Conservation (phyloP, 1,139 yeast genomes). For the Taiozyma sp. region DNA sequence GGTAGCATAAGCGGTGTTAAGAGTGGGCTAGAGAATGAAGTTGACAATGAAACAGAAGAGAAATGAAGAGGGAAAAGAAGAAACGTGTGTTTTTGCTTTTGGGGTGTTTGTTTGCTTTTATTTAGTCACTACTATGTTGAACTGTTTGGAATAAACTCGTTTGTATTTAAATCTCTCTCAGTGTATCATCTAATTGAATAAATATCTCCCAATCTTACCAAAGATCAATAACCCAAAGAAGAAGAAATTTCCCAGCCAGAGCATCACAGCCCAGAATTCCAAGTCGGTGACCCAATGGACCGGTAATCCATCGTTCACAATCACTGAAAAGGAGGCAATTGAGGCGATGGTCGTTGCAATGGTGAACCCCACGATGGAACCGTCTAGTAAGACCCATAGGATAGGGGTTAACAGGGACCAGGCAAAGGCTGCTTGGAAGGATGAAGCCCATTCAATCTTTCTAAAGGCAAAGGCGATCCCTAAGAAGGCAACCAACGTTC, state of each 20-base stretch:
- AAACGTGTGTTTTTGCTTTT: not conserved
- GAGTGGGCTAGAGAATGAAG: not conserved
- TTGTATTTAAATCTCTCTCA: not conserved
- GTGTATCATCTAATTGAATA: not conserved
- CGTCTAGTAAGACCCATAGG: conserved; percentile 77
- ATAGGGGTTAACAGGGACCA: conserved; percentile 78
- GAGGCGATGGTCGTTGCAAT: conserved; percentile 5
- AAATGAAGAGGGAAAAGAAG: not conserved
- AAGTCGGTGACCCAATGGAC: conserved; percentile 11
- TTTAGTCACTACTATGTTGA: not conserved
- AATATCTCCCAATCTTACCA: conserved; percentile 60
- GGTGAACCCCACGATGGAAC: conserved; percentile 40
- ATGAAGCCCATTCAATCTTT: conserved; percentile 74
- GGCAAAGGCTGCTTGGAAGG: conserved; percentile 68
- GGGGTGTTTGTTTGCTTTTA: not conserved
- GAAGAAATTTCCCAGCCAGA: conserved; percentile 54
- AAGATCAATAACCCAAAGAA: conserved; percentile 67
- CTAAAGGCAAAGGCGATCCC: conserved; percentile 85
- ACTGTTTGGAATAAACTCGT: no score
- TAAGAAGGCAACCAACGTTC: conserved; percentile 70
- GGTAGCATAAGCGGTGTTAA: conserved; percentile 7
- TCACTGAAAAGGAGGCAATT: conserved; percentile 9
- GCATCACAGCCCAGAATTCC: conserved; percentile 21
- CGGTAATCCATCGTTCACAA: conserved; percentile 9
- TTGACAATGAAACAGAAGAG: not conserved